phyloP scores from a whole-genome alignment of 2,329 filamentous ascomycete species.

The Aspergillus sp. region DNA sequence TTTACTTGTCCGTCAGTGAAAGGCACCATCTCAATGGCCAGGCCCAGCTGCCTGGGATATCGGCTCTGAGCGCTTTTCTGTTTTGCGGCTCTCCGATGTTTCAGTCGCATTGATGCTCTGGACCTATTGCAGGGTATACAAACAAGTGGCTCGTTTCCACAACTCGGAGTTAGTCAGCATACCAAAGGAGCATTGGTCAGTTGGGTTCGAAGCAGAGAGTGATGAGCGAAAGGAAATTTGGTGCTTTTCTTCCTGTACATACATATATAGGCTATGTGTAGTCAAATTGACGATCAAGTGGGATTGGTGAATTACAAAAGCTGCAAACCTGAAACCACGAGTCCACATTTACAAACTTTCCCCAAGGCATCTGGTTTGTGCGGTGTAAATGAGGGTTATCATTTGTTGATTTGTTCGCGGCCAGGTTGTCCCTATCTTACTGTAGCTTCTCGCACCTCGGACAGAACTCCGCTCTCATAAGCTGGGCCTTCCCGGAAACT shows the following conservation, averaged over 20 bases:
- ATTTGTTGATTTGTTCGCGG: not conserved
- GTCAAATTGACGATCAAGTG: conserved; percentile 14
- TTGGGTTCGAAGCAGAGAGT: not conserved
- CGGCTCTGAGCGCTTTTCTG: not conserved
- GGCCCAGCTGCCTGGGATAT: not conserved
- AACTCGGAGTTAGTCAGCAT: not conserved
- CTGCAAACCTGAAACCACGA: not conserved
- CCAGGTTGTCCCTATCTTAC: not conserved
- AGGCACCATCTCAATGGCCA: not conserved
- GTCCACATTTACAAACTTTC: not conserved
- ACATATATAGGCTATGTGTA: conserved; percentile 19
- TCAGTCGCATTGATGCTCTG: not conserved
- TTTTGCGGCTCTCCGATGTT: not conserved
- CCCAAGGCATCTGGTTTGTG: not conserved
- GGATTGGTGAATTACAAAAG: not conserved
- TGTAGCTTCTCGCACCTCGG: not conserved
- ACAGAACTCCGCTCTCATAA: not conserved
- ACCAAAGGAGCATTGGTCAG: not conserved
- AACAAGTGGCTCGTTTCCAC: not conserved
- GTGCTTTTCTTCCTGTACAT: conserved; percentile 18
- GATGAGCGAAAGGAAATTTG: conserved; percentile 1
- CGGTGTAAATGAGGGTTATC: not conserved
- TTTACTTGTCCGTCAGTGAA: conserved; percentile 12
- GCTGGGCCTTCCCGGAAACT: not conserved
- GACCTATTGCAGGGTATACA: not conserved